Conservation (phyloP, 2,329 filamentous ascomycete genomes). For the Hymenoscyphus fraxineus region DNA sequence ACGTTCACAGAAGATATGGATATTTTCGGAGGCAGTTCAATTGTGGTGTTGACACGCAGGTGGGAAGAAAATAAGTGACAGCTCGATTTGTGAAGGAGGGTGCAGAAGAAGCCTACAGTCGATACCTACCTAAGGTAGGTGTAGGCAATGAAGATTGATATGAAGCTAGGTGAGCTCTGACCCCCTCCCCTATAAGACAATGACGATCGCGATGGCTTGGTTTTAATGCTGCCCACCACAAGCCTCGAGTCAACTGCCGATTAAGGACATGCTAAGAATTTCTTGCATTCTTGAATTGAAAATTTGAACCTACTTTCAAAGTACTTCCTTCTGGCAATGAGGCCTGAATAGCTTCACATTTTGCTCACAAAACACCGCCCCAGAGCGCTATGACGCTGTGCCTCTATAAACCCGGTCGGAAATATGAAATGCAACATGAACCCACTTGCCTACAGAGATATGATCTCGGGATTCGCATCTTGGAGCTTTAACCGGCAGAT, state of each 20-base stretch:
- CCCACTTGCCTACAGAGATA: neutral
- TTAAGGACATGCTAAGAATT: neutral
- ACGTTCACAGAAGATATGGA: neutral
- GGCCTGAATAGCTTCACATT: neutral
- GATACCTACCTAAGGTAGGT: neutral
- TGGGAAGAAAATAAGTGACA: neutral
- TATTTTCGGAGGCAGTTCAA: neutral
- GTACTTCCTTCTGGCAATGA: neutral
- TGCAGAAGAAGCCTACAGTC: neutral
- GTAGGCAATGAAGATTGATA: too few relatives aligned
- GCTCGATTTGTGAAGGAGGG: neutral
- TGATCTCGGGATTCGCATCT: neutral
- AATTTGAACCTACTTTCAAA: neutral
- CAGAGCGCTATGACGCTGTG: neutral
- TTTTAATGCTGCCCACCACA: neutral
- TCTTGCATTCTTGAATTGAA: neutral
- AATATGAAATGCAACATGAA: neutral
- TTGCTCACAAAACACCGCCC: neutral
- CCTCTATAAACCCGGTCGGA: neutral
- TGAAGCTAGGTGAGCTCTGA: neutral
- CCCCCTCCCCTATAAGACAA: neutral
- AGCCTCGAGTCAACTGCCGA: neutral
- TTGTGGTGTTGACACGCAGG: neutral
- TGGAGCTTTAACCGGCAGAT: neutral
- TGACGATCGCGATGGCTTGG: neutral